Evolutionary conservation across 2,329 filamentous ascomycete species (phyloP), one percentile per base, ranked within the genome.

Genomic region (Sclerotinia minor): DNA sequence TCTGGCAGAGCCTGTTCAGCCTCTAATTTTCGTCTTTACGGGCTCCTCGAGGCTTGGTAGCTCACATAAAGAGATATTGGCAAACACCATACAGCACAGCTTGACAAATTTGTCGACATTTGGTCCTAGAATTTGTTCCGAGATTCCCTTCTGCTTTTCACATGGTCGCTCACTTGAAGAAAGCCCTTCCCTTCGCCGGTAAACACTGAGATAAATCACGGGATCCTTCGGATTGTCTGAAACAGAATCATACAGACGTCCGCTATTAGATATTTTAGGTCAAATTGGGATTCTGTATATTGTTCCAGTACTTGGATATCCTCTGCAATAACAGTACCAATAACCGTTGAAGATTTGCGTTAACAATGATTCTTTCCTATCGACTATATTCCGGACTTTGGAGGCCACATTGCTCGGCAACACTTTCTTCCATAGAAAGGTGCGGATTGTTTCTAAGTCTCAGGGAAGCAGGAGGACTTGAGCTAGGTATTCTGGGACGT

Each of bases 281-380:
- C 75, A 35, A 74, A 2, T 75, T 78, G 19, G 71, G 69, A 80
- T 24, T 82, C 82, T 68, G 88, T 81, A 67, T 86, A 87, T 64
- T 85, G 82, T n/a, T 86, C 83, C 57, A 88, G 79, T 15, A 88
- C 81, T 65, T 88, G 85, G 1, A 83, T 85, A 77, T 89, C 86
- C 60, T 83, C 83, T 6, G 84, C 85, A 7, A 84, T 81, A 7
- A 85, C 84, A 0, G 86, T 86, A 0, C 86, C 85, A 64, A 89
- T 82, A 68, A 89, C 87, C 58, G 49, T 60, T 17, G 44, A 47
- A 35, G 58, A 60, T 13, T 60, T 32, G 29, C 57, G 21, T 60
- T 47, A 15, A 29, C 13, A 35, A 0, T 49, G 1, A 21, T 5
- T 19, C 26, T 60, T 35, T 35, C 58, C 21, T 49, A 26, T 60